A percentile compares a stretch with the other conserved stretches of the same genome.
phyloP scores from a whole-genome alignment of 352 stramenopile genomes.

The Thalassiosira mediterranea region DNA sequence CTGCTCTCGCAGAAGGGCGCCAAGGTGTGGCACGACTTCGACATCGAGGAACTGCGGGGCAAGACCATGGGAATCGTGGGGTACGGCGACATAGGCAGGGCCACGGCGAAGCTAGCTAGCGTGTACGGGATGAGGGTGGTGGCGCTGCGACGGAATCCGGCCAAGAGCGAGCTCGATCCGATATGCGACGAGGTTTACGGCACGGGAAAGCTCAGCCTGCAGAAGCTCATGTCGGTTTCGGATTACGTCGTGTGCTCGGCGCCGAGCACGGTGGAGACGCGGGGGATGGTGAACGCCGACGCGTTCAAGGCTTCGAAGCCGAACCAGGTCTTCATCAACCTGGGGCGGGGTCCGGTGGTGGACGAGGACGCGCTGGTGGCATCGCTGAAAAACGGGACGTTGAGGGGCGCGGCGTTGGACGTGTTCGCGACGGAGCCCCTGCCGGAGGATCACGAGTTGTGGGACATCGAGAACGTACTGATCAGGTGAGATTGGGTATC shows the following conservation, averaged over 20 bases:
- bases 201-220: conserved; percentile 42
- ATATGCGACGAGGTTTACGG: conserved; percentile 79
- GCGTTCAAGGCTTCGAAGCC: conserved; percentile 60
- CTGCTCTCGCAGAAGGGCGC: conserved; percentile 76
- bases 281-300: conserved; percentile 63
- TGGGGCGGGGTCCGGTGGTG: conserved; percentile 73
- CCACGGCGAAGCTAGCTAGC: conserved; percentile 76
- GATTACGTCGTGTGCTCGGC: conserved; percentile 82
- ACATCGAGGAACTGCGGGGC: conserved; percentile 63
- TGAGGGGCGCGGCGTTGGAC: conserved; percentile 74
- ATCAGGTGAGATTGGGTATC: conserved; percentile 30
- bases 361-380: conserved; percentile 71
- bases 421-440: conserved; percentile 79
- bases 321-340: conserved; percentile 74
- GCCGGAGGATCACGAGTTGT: conserved; percentile 67
- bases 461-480: conserved; percentile 78
- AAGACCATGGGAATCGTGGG: conserved; percentile 77
- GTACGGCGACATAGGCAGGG: conserved; percentile 85
- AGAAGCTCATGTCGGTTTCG: conserved; percentile 58
- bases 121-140: conserved; percentile 84
- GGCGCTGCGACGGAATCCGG: conserved; percentile 69
- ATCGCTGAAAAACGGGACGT: conserved; percentile 33
- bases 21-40: conserved; percentile 81
- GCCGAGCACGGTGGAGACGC: conserved; percentile 71
- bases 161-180: conserved; percentile 62